These are phyloP conservation scores for Starmera dryadoides DNA, from an alignment of 805 yeast species.

Conservation along the genomic window DNA sequence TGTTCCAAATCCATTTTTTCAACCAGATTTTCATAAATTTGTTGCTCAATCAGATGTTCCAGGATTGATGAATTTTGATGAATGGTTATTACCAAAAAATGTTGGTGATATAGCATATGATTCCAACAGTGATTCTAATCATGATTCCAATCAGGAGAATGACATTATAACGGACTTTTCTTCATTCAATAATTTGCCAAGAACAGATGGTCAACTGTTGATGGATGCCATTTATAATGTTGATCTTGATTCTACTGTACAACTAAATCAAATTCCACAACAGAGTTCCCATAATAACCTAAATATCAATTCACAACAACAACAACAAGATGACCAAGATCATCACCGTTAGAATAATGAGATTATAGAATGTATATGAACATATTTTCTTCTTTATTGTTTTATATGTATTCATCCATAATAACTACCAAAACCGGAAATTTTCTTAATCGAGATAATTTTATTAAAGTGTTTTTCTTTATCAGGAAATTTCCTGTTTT, in stretches of 20 bases:
- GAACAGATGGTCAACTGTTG: constrained; percentile 11
- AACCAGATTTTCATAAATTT: background rate
- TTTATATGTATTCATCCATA: too few relatives aligned
- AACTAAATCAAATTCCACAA: background rate
- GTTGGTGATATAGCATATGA: constrained; percentile 1
- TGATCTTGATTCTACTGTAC: constrained; percentile 4
- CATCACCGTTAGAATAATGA: background rate
- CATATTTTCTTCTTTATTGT: too few relatives aligned
- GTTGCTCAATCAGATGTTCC: background rate
- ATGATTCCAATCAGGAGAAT: constrained; percentile 4
- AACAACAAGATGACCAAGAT: background rate
- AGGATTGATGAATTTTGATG: constrained; percentile 9
- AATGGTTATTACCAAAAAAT: constrained; percentile 17
- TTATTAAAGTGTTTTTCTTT: too few relatives aligned
- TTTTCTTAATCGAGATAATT: too few relatives aligned
- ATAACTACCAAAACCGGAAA: too few relatives aligned
- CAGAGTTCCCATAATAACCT: background rate
- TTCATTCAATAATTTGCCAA: constrained; percentile 6
- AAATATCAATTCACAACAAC: background rate
- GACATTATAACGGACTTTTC: background rate
- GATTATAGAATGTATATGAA: too few relatives aligned
- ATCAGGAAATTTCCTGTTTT: background rate
- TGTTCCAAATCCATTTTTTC: background rate
- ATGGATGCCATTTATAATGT: constrained; percentile 16
- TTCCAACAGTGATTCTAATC: background rate